Evolutionary conservation across 73 alveolate genomes (phyloP).

Genomic region (Stentor coeruleus): DNA sequence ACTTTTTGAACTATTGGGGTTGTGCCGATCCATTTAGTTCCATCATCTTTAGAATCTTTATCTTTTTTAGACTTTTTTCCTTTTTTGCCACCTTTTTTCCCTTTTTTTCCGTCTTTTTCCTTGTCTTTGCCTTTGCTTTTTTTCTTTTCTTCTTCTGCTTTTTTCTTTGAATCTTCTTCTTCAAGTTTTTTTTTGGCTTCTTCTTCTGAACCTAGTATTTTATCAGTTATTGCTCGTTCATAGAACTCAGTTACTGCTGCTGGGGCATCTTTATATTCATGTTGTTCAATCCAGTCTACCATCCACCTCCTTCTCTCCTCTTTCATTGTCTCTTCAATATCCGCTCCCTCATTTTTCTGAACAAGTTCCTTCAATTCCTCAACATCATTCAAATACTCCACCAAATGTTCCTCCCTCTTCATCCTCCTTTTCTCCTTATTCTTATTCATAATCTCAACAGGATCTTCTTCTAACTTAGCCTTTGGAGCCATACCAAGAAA

Average conservation of each 20-base stretch:
- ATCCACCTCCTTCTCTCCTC: constrained; percentile 84
- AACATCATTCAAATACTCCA: constrained; percentile 58
- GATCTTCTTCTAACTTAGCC: constrained; percentile 49
- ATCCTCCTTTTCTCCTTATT: constrained; percentile 54
- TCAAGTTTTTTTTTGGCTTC: constrained; percentile 66
- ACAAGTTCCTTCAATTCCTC: constrained; percentile 67
- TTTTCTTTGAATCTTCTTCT: constrained; percentile 76
- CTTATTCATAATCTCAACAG: constrained; percentile 43
- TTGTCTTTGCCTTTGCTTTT: constrained; percentile 66
- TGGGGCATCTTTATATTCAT: constrained; percentile 48
- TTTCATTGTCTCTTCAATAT: constrained; percentile 67
- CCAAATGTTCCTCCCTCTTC: constrained; percentile 44
- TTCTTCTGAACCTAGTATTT: constrained; percentile 61
- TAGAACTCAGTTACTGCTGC: constrained; percentile 49
- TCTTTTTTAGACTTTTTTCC: constrained; percentile 26
- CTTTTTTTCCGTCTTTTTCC: constrained; percentile 65
- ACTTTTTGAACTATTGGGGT: constrained; percentile 41
- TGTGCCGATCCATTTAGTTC: constrained; percentile 44
- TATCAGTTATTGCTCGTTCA: constrained; percentile 42
- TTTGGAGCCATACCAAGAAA: constrained; percentile 72
- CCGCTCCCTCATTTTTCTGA: constrained; percentile 81
- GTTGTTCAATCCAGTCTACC: constrained; percentile 54
- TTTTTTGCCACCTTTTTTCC: constrained; percentile 47
- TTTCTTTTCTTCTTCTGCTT: constrained; percentile 70
- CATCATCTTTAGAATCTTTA: constrained; percentile 33